Conservation (phyloP, 805 yeast genomes). For the Wickerhamiella sorbophila region DNA sequence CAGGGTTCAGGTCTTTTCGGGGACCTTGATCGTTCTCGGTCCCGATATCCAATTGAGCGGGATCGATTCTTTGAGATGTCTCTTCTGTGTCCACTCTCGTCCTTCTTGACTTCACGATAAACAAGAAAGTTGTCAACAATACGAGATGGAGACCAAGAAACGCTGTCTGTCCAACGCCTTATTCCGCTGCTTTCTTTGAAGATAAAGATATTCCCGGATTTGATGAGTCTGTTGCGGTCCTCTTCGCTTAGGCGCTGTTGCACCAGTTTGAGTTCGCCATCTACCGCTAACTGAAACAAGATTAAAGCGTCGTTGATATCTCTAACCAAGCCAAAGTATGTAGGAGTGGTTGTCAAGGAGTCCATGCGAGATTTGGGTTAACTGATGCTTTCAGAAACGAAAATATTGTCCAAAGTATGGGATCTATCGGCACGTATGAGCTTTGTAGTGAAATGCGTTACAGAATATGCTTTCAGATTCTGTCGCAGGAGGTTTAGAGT, state of each 20-base stretch:
- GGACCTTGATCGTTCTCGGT: not conserved
- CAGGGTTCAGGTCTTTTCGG: not conserved
- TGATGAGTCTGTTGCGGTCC: conserved; percentile 51
- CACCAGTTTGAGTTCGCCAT: conserved; percentile 44
- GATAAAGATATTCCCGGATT: conserved; percentile 70
- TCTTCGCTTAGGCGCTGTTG: conserved; percentile 71
- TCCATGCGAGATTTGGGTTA: not conserved
- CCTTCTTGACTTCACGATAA: conserved; percentile 53
- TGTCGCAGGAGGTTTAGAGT: no score
- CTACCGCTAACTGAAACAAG: conserved; percentile 64
- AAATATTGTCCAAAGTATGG: not conserved
- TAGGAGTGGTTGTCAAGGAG: conserved; percentile 31
- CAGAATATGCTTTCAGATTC: no score
- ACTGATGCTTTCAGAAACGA: not conserved
- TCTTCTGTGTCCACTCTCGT: conserved; percentile 26
- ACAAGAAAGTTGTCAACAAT: conserved; percentile 74
- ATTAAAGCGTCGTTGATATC: conserved; percentile 73
- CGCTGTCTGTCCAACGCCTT: conserved; percentile 94
- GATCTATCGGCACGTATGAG: no score
- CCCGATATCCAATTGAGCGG: not conserved
- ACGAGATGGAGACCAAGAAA: conserved; percentile 84
- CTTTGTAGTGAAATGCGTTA: not conserved
- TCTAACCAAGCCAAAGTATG: conserved; percentile 62
- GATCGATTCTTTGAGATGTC: conserved; percentile 5
- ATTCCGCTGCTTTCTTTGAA: conserved; percentile 74